Percentiles rank a stretch among this genome's conserved stretches.
These are phyloP conservation scores for Populus pruinosa DNA, from an alignment of 345 rosid genomes.

Conservation along the genomic window DNA sequence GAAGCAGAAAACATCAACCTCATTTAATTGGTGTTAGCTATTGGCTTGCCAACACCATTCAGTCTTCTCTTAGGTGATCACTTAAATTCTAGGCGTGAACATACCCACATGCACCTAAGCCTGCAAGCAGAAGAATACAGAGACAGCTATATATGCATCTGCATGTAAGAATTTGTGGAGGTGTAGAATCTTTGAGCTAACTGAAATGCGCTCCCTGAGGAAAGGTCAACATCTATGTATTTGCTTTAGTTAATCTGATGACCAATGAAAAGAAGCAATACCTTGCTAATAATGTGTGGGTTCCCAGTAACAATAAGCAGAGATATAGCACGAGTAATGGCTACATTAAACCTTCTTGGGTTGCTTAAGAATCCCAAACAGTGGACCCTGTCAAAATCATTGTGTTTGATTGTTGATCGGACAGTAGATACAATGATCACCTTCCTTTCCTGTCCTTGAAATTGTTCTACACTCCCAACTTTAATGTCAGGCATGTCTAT, in stretches of 20 bases:
- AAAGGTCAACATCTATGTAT: background rate
- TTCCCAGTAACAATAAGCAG: slow-evolving; percentile 27
- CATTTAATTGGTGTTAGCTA: background rate
- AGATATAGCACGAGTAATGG: slow-evolving; percentile 25
- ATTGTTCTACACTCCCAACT: slow-evolving; percentile 95
- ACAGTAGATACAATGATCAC: slow-evolving; percentile 84
- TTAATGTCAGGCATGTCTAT: slow-evolving; percentile 59
- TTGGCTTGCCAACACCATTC: background rate
- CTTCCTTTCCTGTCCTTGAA: slow-evolving; percentile 88
- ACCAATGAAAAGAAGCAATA: background rate
- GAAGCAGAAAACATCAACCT: no score
- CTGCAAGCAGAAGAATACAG: background rate
- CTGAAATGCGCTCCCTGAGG: background rate
- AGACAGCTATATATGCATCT: background rate
- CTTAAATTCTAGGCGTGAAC: no score
- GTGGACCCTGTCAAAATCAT: slow-evolving; percentile 21
- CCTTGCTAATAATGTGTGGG: slow-evolving; percentile 30
- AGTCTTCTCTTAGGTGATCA: no score
- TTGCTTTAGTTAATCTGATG: background rate
- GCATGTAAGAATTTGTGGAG: background rate
- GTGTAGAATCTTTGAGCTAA: background rate
- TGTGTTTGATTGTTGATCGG: slow-evolving; percentile 56
- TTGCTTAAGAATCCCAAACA: slow-evolving; percentile 27
- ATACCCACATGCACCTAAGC: no score
- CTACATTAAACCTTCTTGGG: slow-evolving; percentile 32